Evolutionary conservation across 257 asterid species (phyloP).

Genomic region (Forsythia viridissima): DNA sequence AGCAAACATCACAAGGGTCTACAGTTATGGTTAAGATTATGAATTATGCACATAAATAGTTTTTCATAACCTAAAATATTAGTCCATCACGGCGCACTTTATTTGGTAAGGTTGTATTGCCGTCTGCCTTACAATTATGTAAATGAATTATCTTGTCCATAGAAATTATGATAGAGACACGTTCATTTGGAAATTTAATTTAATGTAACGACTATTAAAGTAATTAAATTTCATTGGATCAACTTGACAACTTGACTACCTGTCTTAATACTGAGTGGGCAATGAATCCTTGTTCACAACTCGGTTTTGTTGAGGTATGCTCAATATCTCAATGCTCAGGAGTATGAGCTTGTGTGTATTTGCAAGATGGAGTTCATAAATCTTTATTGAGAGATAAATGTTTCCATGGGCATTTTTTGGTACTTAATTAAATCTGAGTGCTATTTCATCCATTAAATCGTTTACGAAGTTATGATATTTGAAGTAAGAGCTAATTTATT

Average conservation of each 20-base stretch:
- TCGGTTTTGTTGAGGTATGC: neutral
- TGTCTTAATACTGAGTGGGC: neutral
- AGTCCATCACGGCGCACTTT: neutral
- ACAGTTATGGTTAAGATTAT: neutral
- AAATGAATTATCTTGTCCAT: neutral
- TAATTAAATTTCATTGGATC: no score
- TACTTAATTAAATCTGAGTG: neutral
- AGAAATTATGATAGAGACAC: neutral
- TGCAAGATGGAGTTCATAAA: neutral
- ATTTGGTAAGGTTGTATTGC: no score
- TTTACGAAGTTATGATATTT: neutral
- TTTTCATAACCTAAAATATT: neutral
- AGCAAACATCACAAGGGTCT: neutral
- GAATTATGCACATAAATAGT: neutral
- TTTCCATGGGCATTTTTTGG: neutral
- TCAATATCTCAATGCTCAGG: neutral
- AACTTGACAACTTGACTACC: no score
- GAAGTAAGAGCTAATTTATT: no score
- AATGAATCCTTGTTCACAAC: neutral
- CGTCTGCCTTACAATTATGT: neutral
- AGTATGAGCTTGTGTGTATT: neutral
- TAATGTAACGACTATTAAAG: neutral
- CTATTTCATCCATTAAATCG: neutral
- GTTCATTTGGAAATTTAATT: neutral
- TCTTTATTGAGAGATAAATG: neutral